Evolutionary conservation across 495 filamentous ascomycete species (phyloP), one percentile per base, ranked within the genome.

Genomic region (Wilcoxina mikolae): DNA sequence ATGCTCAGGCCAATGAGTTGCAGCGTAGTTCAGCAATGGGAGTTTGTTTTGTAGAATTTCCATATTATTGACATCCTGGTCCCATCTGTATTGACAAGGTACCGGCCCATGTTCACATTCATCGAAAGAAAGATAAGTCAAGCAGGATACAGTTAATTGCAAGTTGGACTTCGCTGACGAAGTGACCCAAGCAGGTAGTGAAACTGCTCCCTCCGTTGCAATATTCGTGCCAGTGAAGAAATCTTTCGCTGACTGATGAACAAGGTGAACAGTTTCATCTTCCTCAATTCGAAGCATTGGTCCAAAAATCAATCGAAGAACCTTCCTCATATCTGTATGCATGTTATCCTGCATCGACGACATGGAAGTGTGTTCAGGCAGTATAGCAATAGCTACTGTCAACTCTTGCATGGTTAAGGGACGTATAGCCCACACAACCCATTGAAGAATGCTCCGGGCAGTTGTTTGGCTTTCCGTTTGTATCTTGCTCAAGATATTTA

Each of bases 351-450:
- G 25, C 35, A 58, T 54, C 7, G 29, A 22, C 11, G 47, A 12
- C 23, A 59, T 51, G 12, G 53, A 56, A 18, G 28, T 56, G 42
- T 51, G 25, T 12, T 53, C 26, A 18, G 54, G 47, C 18, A 41
- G 27, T 18, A 53, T 25, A 35, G 54, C 58, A 33, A 57, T 35
- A 17, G 47, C 41, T 12, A 48, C 33, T 27, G 43, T 53, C 41
- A 57, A 56, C 42, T 60, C 58, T 25, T 45, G 35, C 15, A 60
- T n/a, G 18, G 26, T 56, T 31, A 60, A 57, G 15, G 58, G 58
- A 10, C 42, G 33, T 28, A 44, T 48, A 3, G 41, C 20, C 15
- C 4, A 53, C 27, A 28, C 29, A 10, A 60, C 58, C 58, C 54
- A 60, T 49, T 53, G 23, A 12, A 57, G 58, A n/a, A 60, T 56